Conservation (phyloP, 192 early-diverging fungal species). For the Coemansia sp. region DNA sequence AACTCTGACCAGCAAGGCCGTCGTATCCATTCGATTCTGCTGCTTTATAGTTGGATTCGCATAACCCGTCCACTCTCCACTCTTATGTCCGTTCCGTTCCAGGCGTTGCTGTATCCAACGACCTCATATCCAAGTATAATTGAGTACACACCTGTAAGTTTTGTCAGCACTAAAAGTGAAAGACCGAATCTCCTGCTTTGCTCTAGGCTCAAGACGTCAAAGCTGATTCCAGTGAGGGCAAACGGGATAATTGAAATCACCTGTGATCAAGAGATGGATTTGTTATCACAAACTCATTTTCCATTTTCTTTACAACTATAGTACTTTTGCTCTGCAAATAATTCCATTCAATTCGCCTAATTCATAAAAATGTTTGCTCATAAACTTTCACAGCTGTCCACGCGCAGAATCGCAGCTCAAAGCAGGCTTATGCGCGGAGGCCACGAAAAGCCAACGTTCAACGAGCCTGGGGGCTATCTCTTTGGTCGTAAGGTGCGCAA, state of each 20-base stretch:
- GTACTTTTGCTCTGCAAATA: neutral
- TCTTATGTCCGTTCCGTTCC: too few relatives aligned
- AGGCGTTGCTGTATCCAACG: too few relatives aligned
- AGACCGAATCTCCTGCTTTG: too few relatives aligned
- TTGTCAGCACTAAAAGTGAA: too few relatives aligned
- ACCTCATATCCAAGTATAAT: too few relatives aligned
- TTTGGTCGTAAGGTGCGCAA: conserved; percentile 70
- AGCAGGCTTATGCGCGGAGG: conserved; percentile 61
- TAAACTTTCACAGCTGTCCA: conserved; percentile 27
- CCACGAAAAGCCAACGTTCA: conserved; percentile 59
- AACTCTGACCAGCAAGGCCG: too few relatives aligned
- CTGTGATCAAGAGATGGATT: neutral
- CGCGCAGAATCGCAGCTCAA: conserved; percentile 14
- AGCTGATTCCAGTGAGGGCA: too few relatives aligned
- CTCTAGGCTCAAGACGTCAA: too few relatives aligned
- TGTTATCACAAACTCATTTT: neutral
- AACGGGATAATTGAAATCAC: neutral
- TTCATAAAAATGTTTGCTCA: conserved; percentile 25
- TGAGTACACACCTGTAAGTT: too few relatives aligned
- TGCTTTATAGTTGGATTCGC: too few relatives aligned
- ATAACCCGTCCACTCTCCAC: too few relatives aligned
- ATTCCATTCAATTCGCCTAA: neutral
- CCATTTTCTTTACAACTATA: neutral
- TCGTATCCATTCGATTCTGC: too few relatives aligned
- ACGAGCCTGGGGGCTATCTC: conserved; percentile 74